Percentiles rank a stretch among this genome's conserved stretches.
phyloP scores from a whole-genome alignment of 2,329 filamentous ascomycete species.

The Aspergillus spinulosporus region DNA sequence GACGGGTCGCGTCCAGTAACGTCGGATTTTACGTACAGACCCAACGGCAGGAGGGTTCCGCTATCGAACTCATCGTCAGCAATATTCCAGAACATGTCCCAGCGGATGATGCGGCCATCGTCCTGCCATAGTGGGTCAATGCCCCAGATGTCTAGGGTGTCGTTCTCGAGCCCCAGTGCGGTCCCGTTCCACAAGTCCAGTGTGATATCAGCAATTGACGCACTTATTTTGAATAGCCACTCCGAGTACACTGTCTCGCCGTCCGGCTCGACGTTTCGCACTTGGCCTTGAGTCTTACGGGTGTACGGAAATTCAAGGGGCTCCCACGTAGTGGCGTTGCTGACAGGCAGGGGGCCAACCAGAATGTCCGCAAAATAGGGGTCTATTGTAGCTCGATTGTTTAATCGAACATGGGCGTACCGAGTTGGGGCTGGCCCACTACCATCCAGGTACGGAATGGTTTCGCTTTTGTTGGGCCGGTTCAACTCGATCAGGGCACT shows the following conservation, averaged over 20 bases:
- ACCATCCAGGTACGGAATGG: slow-evolving; percentile 12
- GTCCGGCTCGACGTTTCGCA: slow-evolving; percentile 19
- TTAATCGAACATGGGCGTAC: slow-evolving; percentile 17
- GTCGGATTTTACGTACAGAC: slow-evolving; percentile 17
- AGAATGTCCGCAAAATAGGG: slow-evolving; percentile 16
- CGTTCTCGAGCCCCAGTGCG: slow-evolving; percentile 17
- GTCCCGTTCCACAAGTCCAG: slow-evolving; percentile 17
- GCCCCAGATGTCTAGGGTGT: slow-evolving; percentile 17
- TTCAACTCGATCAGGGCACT: slow-evolving; percentile 17
- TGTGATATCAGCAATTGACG: slow-evolving; percentile 16
- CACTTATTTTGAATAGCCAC: slow-evolving; percentile 18
- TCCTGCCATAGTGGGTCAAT: slow-evolving; percentile 20
- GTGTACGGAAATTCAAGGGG: slow-evolving; percentile 16
- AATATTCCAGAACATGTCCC: slow-evolving; percentile 20
- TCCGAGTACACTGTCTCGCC: slow-evolving; percentile 11
- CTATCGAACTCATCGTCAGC: slow-evolving; percentile 12
- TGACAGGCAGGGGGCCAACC: slow-evolving; percentile 16
- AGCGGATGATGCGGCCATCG: slow-evolving; percentile 16
- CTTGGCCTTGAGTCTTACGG: slow-evolving; percentile 15
- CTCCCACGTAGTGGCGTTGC: slow-evolving; percentile 7
- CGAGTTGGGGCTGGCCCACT: neutral
- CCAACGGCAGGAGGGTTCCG: slow-evolving; percentile 12
- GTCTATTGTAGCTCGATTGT: slow-evolving; percentile 15
- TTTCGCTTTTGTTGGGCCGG: slow-evolving; percentile 17
- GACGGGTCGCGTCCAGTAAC: slow-evolving; percentile 19